Percentiles rank a stretch among this genome's conserved stretches.
Evolutionary conservation across 257 asterid species (phyloP).

Genomic region (Rehmannia glutinosa): DNA sequence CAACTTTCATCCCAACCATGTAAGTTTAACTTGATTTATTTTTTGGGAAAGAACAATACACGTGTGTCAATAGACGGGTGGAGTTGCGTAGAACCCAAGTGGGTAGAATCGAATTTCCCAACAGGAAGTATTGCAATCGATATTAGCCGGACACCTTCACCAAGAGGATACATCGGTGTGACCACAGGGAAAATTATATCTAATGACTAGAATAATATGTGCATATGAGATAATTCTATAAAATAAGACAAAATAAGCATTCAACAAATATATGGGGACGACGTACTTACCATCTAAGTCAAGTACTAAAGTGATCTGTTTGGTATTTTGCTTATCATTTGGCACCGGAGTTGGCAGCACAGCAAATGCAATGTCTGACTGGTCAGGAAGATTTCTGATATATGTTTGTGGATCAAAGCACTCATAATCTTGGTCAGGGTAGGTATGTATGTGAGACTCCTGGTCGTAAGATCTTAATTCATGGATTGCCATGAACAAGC

Average conservation of each 20-base stretch:
- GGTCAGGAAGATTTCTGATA: constrained; percentile 68
- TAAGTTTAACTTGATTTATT: no score
- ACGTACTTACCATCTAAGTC: constrained; percentile 82
- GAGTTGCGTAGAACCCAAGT: no score
- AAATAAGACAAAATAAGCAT: background rate
- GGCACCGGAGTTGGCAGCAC: constrained; percentile 35
- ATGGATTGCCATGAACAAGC: constrained; percentile 65
- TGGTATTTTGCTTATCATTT: constrained; percentile 39
- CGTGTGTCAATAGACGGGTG: no score
- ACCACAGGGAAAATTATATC: background rate
- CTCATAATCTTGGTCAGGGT: constrained; percentile 60
- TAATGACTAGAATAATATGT: background rate
- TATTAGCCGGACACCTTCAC: no score
- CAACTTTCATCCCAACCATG: no score
- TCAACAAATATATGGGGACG: background rate
- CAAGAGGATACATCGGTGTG: no score
- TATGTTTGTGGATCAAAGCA: constrained; percentile 84
- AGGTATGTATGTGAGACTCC: constrained; percentile 41
- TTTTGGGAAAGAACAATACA: no score
- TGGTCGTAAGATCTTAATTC: constrained; percentile 61
- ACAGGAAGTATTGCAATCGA: no score
- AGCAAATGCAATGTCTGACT: constrained; percentile 37
- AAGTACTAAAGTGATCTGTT: constrained; percentile 70
- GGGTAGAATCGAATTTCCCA: no score
- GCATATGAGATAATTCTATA: background rate